A percentile compares a stretch with the other conserved stretches of the same genome.
phyloP scores from a whole-genome alignment of 2,329 filamentous ascomycete genomes.

The Teratosphaeria nubilosa region DNA sequence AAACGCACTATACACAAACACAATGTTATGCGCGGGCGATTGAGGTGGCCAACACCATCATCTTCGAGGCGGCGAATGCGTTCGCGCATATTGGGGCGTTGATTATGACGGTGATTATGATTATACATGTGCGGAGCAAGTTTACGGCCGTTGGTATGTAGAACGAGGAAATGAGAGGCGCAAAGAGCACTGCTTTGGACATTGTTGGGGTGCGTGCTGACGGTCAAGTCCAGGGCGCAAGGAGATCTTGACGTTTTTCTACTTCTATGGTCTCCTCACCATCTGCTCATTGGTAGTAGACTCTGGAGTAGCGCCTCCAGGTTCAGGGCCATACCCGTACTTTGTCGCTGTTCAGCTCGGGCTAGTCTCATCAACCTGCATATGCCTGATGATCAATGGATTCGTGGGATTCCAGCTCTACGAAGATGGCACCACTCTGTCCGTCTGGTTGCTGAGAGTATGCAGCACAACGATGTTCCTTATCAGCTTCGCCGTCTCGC shows the following conservation, averaged over 20 bases:
- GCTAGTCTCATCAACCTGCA: conserved; percentile 73
- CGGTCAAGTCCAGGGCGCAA: conserved; percentile 44
- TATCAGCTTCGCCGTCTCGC: conserved; percentile 74
- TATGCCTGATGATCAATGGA: conserved; percentile 86
- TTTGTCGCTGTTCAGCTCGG: conserved; percentile 84
- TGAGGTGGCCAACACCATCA: conserved; percentile 94
- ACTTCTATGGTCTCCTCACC: conserved; percentile 85
- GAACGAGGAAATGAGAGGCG: neutral
- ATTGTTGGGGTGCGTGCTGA: conserved; percentile 1
- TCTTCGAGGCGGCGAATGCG: conserved; percentile 85
- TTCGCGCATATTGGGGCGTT: conserved; percentile 88
- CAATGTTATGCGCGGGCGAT: conserved; percentile 91
- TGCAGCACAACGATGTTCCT: conserved; percentile 73
- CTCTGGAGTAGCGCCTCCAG: conserved; percentile 80
- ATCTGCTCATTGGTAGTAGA: conserved; percentile 84
- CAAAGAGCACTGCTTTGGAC: neutral
- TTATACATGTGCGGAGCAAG: conserved; percentile 90
- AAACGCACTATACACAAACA: conserved; percentile 63
- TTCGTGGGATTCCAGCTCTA: conserved; percentile 98
- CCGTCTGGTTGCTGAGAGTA: conserved; percentile 81
- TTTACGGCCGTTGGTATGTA: conserved; percentile 89
- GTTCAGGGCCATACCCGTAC: conserved; percentile 73
- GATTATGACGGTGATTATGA: conserved; percentile 93
- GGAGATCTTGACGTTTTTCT: conserved; percentile 84
- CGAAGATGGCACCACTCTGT: conserved; percentile 88